Evolutionary conservation across 495 filamentous ascomycete genomes (phyloP).

Genomic region (Acidomyces sp.): DNA sequence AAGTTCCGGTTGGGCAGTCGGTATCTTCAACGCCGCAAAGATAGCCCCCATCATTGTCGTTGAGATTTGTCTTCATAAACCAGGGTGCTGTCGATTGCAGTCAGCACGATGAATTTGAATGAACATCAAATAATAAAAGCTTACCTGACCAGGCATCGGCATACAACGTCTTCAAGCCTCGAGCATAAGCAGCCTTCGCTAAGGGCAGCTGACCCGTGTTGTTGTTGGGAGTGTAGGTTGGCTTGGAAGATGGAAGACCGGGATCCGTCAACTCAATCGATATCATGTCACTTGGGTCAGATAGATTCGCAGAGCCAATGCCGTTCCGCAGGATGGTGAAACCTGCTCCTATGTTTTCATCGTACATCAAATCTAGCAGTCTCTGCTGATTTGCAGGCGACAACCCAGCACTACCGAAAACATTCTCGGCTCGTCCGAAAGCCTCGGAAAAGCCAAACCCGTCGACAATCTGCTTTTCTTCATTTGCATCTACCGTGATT

Average conservation of each 20-base stretch:
- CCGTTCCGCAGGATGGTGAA: constrained; percentile 42
- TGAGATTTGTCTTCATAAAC: too few species aligned
- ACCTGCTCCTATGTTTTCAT: constrained; percentile 35
- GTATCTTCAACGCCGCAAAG: constrained; percentile 38
- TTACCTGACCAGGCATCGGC: constrained; percentile 48
- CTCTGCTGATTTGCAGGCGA: too few species aligned
- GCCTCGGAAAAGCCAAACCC: too few species aligned
- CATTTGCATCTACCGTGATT: too few species aligned
- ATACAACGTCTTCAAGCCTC: constrained; percentile 37
- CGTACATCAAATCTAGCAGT: constrained; percentile 39
- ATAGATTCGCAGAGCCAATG: constrained; percentile 34
- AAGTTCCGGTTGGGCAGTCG: constrained; percentile 37
- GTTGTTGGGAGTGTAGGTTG: constrained; percentile 9
- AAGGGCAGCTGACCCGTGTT: background rate
- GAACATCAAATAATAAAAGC: too few species aligned
- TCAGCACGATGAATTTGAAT: too few species aligned
- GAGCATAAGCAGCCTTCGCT: too few species aligned
- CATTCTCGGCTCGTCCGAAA: too few species aligned
- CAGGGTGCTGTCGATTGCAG: too few species aligned
- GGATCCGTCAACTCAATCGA: too few species aligned
- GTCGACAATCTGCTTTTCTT: too few species aligned
- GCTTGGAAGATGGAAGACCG: constrained; percentile 6
- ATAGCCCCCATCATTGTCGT: constrained; percentile 32
- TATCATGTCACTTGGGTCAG: constrained; percentile 17
- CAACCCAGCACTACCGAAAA: too few species aligned